A percentile compares a stretch with the other conserved stretches of the same genome.
These are phyloP conservation scores for Limnanthes douglasii DNA, from an alignment of 345 rosid species.

Conservation along the genomic window DNA sequence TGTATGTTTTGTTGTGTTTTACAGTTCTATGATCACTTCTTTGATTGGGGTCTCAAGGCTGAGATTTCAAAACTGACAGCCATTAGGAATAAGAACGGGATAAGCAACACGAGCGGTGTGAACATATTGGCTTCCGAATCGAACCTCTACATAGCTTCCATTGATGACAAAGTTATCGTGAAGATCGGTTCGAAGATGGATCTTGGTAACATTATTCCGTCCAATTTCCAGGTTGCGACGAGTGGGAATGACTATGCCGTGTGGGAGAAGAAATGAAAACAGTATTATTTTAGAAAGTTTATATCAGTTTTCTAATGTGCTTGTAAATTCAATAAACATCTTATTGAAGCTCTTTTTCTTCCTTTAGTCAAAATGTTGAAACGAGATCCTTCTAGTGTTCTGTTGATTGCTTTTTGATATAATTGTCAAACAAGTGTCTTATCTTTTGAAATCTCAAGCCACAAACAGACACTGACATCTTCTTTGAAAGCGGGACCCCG, in stretches of 20 bases:
- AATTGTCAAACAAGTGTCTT: too few species aligned
- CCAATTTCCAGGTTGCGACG: slow-evolving; percentile 35
- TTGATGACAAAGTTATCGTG: slow-evolving; percentile 48
- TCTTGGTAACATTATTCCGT: slow-evolving; percentile 51
- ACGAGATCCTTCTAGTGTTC: too few species aligned
- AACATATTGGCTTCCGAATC: slow-evolving; percentile 42
- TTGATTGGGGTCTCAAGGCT: slow-evolving; percentile 52
- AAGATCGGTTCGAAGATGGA: slow-evolving; percentile 70
- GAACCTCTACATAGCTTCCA: slow-evolving; percentile 51
- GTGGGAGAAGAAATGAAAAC: slow-evolving; percentile 42
- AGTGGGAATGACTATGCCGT: slow-evolving; percentile 41
- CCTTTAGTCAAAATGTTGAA: too few species aligned
- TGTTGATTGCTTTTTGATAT: too few species aligned
- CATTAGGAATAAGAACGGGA: slow-evolving; percentile 28
- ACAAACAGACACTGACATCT: too few species aligned
- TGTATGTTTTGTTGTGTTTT: background rate
- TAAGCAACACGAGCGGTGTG: slow-evolving; percentile 29
- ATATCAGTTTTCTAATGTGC: too few species aligned
- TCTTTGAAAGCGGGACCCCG: too few species aligned
- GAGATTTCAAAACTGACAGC: slow-evolving; percentile 28
- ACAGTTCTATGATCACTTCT: slow-evolving; percentile 79
- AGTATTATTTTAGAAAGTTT: too few species aligned
- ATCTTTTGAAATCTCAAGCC: too few species aligned
- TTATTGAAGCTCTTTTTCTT: too few species aligned
- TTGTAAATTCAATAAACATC: too few species aligned